Base-by-base conservation (phyloP, 148 eudicot species). In the Arctostaphylos glauca region DNA sequence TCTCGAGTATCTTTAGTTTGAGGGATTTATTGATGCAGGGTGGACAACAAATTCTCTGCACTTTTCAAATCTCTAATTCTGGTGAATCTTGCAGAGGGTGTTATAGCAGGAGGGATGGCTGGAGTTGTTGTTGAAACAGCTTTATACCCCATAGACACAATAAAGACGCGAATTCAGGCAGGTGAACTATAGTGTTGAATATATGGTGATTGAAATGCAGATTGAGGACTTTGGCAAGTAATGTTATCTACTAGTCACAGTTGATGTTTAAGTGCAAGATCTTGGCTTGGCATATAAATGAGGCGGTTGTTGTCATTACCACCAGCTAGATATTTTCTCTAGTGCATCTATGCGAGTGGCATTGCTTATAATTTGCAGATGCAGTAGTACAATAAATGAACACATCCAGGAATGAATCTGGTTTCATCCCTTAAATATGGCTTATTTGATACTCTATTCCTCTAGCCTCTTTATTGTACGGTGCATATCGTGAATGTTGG, bases 101-200 rank as follows among this genome's bases (percentile, higher is more conserved):
- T 90, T 77, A 94, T 96, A 84, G 94, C 98, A 62, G 98, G 98
- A 84, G 98, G 98, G 68, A 90, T 92, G 47, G 98, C 98, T 81
- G 98, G 98, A 64, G 98, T 94, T 52, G 91, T 96, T 79, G 98
- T 96, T 81, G 98, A 96, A 86, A 94, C 98, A 72, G 97, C 90
- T 87, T 85, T 94, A 79, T 96, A 96, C 80, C 98, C 98, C 56
- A 96, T 94, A 83, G 98, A 96, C 86, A 96, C 98, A 21, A 96
- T 96, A 83, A 96, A 96, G 84, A 96, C 98, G 41, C 91, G 98
- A 55, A 87, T 96, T 81, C 98, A 96, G 98, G 98, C 86, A 88
- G 87, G 93, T 89, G 83, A 86, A 83, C 81, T 73, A 10, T 79
- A 31, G 41, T 8, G 43, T 41, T 58, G 66, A 31, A 76, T 62